Evolutionary conservation across 805 yeast genomes (phyloP), one percentile per base, ranked within the genome.

Genomic region (Teunomyces stri): DNA sequence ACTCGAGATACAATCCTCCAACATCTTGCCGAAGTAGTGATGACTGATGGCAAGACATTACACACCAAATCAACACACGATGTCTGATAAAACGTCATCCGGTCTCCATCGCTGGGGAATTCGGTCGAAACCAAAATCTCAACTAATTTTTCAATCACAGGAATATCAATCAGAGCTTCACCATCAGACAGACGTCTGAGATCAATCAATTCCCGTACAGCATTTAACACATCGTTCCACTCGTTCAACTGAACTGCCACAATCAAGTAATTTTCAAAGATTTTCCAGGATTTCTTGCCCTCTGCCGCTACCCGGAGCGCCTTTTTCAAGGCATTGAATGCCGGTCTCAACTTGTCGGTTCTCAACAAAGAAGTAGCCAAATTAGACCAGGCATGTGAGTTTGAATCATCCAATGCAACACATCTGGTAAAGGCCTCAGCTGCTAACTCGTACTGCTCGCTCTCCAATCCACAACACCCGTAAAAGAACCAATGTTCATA

Each of bases 401-500:
- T 89, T 0, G 84, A 76, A 20, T 87, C 96, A 62, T 90, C 96
- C 33, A 91, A 62, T 0, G 96, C 74, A 28, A 90, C 91, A 69
- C 97, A 89, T 58, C 97, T 75, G 0, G 96, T 85, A 62, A 94
- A 91, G 0, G 97, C 97, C 60, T 88, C 95, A 0, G 96, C 84
- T 0, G 97, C 96, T 38, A 87, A 66, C 20, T 83, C 86, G 69
- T 78, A 87, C 55, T 85, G 81, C 6, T 69, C 75, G 11, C 81
- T 65, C 60, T 89, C 96, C 43, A 94, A 70, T 0, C 95, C 96
- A 46, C 91, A 72, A 61, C 96, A 89, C 5, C 98, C 98, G 60
- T 91, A 90, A 58, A 90, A 81, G 62, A 84, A 92, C 96, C 98
- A 90, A 30, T 92, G 86, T 15, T 86, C 88, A 55, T 79, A 82